These are phyloP conservation scores for Primulina eburnea DNA, from an alignment of 257 asterid species.

Conservation along the genomic window DNA sequence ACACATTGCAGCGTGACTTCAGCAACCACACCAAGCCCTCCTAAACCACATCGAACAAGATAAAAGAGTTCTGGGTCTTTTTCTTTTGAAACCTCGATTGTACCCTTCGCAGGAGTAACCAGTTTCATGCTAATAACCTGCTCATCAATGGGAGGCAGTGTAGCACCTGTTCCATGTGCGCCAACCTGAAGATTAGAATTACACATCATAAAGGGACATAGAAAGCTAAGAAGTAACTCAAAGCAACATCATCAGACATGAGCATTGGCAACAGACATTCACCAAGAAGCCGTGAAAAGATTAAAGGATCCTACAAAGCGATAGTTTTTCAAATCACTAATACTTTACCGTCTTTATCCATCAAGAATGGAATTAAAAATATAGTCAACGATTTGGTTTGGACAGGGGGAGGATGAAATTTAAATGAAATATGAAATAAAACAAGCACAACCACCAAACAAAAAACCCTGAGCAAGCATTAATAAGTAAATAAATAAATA, in stretches of 20 bases:
- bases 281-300: neutral
- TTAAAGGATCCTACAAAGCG: neutral
- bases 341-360: neutral
- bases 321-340: neutral
- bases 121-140: slow-evolving; percentile 94
- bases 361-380: neutral
- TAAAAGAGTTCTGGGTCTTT: slow-evolving; percentile 88
- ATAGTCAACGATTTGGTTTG: too few relatives aligned
- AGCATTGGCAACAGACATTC: neutral
- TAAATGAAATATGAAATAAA: neutral
- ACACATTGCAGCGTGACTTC: slow-evolving; percentile 96
- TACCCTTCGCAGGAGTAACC: slow-evolving; percentile 90
- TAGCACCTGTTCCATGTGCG: slow-evolving; percentile 97
- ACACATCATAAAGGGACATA: slow-evolving; percentile 14
- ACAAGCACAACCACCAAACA: neutral
- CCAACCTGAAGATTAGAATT: slow-evolving; percentile 61
- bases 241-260: neutral
- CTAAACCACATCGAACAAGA: slow-evolving; percentile 96
- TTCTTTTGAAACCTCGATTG: slow-evolving; percentile 76
- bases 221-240: slow-evolving; percentile 15
- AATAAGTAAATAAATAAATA: too few relatives aligned
- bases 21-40: slow-evolving; percentile 97
- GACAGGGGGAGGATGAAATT: neutral
- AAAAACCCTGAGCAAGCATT: too few relatives aligned
- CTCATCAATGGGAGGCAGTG: slow-evolving; percentile 91